Base-by-base conservation (phyloP, 176 grass and related monocot genomes). In the Juncus effusus region DNA sequence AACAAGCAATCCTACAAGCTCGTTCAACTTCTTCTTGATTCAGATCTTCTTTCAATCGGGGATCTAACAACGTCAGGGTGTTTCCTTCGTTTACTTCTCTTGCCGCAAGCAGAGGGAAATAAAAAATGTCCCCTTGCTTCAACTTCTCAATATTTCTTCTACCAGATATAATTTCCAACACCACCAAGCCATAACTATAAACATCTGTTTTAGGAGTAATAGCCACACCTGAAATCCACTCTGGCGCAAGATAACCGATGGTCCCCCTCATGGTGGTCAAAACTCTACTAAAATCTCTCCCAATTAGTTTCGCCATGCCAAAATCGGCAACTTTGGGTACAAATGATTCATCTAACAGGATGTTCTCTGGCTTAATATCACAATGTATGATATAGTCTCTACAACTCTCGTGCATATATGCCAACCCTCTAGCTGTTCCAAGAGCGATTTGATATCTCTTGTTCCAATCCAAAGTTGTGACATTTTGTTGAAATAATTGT, bases 321-420 rank as follows among this genome's bases (percentile, higher is more conserved):
- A 84, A 88, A 79, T 88, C 77, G 0, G 81, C 67, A 4, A 88
- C 42, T 51, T 88, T 85, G 1, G 86, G 64, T 1, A 76, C 47
- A 3, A 85, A 55, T 4, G 3, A 4, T 4, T 13, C 64, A 40
- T 84, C 75, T 3, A 91, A 15, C 2, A 87, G 58, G 36, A 91
- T 91, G 77, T 91, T 91, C 56, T 91, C 88, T 11, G 83, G 88
- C 70, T 91, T 87, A 62, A 91, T 47, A 75, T 84, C 88, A 59
- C 88, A 87, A 78, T 91, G 83, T 15, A 86, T 83, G 49, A 90
- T 90, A 62, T 72, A 66, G 73, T 90, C 80, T 47, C 76, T 40
- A 63, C 83, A 91, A 38, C 58, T 75, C 56, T 81, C 64, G 7
- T 86, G 87, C 7, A 86, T 65, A 55, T 88, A 88, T 2, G 65